These are phyloP conservation scores for Ustilago xerochloae DNA, from an alignment of 1,284 basidiomycete genomes.

Conservation along the genomic window DNA sequence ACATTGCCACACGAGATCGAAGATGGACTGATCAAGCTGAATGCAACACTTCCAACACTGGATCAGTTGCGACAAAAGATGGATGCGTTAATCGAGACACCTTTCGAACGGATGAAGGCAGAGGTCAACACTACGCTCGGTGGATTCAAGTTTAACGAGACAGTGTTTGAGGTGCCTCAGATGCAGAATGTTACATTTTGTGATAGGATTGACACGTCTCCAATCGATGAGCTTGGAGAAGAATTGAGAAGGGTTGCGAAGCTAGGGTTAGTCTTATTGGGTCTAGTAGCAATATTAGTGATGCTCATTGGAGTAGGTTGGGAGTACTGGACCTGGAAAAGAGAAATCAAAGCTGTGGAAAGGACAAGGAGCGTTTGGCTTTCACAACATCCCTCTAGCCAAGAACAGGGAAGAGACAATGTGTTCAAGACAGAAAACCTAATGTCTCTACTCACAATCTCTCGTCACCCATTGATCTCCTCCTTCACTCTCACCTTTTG, in stretches of 20 bases:
- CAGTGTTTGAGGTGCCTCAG: constrained; percentile 40
- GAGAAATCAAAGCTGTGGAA: constrained; percentile 35
- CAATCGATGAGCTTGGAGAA: constrained; percentile 48
- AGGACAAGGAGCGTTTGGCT: constrained; percentile 42
- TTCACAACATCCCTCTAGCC: no score
- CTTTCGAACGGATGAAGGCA: constrained; percentile 49
- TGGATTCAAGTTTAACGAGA: constrained; percentile 43
- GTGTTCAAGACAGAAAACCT: constrained; percentile 31
- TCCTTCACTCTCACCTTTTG: constrained; percentile 24
- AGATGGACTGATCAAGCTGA: constrained; percentile 78
- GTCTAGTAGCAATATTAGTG: constrained; percentile 31
- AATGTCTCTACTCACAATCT: constrained; percentile 44
- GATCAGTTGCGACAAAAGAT: constrained; percentile 79
- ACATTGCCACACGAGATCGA: constrained; percentile 83
- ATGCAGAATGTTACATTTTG: constrained; percentile 46
- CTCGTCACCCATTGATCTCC: constrained; percentile 51
- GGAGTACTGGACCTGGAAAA: constrained; percentile 55
- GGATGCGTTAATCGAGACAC: constrained; percentile 70
- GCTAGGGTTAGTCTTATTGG: constrained; percentile 34
- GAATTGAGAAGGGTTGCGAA: constrained; percentile 28
- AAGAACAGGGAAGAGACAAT: constrained; percentile 1
- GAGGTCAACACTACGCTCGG: constrained; percentile 52
- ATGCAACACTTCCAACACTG: constrained; percentile 82
- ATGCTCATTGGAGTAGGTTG: constrained; percentile 19
- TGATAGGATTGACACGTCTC: constrained; percentile 40